Evolutionary conservation across 2,329 filamentous ascomycete species (phyloP).

Genomic region (Lomentospora prolificans): DNA sequence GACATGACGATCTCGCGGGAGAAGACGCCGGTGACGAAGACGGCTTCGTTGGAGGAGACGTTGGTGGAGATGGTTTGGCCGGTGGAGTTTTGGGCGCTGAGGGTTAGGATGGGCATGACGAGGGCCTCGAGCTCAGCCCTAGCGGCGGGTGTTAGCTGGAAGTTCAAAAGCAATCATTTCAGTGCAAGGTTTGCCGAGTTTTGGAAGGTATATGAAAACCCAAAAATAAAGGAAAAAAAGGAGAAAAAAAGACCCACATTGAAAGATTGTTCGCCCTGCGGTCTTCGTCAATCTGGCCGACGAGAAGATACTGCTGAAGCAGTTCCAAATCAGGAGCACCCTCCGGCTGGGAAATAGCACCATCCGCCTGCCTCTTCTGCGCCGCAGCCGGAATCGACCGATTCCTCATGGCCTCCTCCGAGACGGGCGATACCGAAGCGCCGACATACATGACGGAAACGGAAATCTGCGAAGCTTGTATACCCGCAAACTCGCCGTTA

Average conservation of each 20-base stretch:
- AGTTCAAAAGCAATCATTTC: too few species aligned
- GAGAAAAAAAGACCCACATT: constrained; percentile 38
- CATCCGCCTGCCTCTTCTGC: constrained; percentile 13
- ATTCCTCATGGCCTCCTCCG: constrained; percentile 9
- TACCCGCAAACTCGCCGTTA: constrained; percentile 39
- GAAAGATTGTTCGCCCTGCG: constrained; percentile 45
- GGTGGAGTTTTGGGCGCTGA: constrained; percentile 45
- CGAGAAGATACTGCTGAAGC: constrained; percentile 56
- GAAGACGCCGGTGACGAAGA: constrained; percentile 64
- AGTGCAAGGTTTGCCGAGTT: too few species aligned
- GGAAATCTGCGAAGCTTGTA: constrained; percentile 41
- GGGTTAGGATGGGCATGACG: constrained; percentile 58
- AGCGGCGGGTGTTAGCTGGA: too few species aligned
- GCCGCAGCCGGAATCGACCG: constrained; percentile 10
- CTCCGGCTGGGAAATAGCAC: constrained; percentile 12
- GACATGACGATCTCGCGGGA: constrained; percentile 46
- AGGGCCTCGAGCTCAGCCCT: constrained; percentile 51
- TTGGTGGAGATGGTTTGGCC: constrained; percentile 49
- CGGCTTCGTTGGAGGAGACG: constrained; percentile 59
- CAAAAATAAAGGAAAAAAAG: background rate
- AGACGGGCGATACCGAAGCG: constrained; percentile 39
- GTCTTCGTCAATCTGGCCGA: constrained; percentile 55
- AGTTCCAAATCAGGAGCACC: constrained; percentile 17
- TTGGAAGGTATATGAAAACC: constrained; percentile 12
- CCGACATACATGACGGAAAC: constrained; percentile 46